Conservation (phyloP, 768 basidiomycete species). For the Amanita polypyramis region DNA sequence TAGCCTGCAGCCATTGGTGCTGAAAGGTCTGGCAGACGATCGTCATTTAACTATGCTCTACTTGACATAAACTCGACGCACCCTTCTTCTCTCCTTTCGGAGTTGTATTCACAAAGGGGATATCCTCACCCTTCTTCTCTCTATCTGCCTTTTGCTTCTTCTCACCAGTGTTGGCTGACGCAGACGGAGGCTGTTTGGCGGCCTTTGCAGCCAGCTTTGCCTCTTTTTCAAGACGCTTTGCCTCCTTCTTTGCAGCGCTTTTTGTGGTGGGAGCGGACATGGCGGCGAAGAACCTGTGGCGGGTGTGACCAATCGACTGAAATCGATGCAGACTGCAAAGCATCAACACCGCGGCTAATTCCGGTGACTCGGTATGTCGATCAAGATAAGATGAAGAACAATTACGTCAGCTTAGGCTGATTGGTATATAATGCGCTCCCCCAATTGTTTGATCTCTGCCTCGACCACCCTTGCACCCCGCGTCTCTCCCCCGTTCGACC, state of each 20-base stretch:
- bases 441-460: neutral
- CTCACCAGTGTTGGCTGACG: conserved; percentile 31
- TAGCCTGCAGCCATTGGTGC: conserved; percentile 88
- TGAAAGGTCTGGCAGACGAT: conserved; percentile 51
- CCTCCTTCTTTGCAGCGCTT: conserved; percentile 68
- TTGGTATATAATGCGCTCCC: neutral
- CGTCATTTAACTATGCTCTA: neutral
- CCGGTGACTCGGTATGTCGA: too few relatives aligned
- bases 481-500: conserved; percentile 23
- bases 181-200: conserved; percentile 24
- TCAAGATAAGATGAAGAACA: too few relatives aligned
- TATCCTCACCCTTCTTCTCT: conserved; percentile 59
- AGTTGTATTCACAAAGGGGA: conserved; percentile 79
- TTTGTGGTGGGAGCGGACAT: conserved; percentile 6
- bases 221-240: conserved; percentile 71
- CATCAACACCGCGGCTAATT: conserved; percentile 7
- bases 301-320: conserved; percentile 4
- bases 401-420: too few relatives aligned
- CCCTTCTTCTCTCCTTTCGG: conserved; percentile 94
- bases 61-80: neutral
- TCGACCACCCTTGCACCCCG: conserved; percentile 24
- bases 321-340: conserved; percentile 14
- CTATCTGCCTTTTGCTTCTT: conserved; percentile 74
- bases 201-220: conserved; percentile 68
- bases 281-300: neutral